Conservation (phyloP, 2,329 filamentous ascomycete species). For the Ascochyta rabiei region DNA sequence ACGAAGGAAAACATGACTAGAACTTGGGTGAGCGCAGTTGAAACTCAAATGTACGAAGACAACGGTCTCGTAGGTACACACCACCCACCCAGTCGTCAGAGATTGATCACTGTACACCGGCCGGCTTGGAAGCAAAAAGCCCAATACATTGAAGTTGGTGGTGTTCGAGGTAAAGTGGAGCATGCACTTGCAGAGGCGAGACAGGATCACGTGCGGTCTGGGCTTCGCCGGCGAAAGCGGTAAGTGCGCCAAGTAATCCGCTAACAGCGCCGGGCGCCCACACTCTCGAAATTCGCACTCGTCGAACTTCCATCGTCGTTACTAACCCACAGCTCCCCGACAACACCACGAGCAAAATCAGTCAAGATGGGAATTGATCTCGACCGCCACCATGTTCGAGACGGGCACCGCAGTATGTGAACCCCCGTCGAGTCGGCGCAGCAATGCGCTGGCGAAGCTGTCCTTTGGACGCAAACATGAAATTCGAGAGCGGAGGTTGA, state of each 20-base stretch:
- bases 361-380: slow-evolving; percentile 51
- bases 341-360: slow-evolving; percentile 42
- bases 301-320: slow-evolving; percentile 14
- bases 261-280: slow-evolving; percentile 8
- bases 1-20: too few relatives aligned
- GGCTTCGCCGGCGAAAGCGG: neutral
- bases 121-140: neutral
- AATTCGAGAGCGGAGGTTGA: slow-evolving; percentile 42
- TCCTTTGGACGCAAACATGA: slow-evolving; percentile 49
- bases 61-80: too few relatives aligned
- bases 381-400: slow-evolving; percentile 67
- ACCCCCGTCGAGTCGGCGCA: slow-evolving; percentile 49
- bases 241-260: slow-evolving; percentile 5
- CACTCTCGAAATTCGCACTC: slow-evolving; percentile 14
- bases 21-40: too few relatives aligned
- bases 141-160: neutral
- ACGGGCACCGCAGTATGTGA: slow-evolving; percentile 69
- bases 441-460: slow-evolving; percentile 47
- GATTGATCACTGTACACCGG: neutral
- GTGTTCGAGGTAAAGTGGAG: neutral
- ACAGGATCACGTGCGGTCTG: neutral
- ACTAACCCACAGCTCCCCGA: slow-evolving; percentile 41
- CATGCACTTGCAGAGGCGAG: neutral
- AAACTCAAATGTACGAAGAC: too few relatives aligned
- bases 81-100: too few relatives aligned